Evolutionary conservation across 2,329 filamentous ascomycete genomes (phyloP).

Genomic region (Pseudogymnoascus sp.): DNA sequence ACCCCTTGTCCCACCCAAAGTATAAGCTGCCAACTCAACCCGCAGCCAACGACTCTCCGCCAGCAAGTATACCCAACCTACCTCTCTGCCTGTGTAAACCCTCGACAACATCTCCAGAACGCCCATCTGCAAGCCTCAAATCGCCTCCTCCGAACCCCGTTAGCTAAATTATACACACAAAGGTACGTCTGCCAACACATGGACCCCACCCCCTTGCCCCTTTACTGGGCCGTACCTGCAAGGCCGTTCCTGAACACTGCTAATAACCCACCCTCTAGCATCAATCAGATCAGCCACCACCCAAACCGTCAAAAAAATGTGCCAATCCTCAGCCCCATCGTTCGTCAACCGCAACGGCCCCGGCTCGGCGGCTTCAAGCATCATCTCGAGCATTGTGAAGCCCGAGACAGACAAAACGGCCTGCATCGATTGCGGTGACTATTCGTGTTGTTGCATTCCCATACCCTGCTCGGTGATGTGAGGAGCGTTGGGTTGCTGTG

Average conservation of each 20-base stretch:
- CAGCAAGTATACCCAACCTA: not conserved
- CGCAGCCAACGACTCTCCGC: not conserved
- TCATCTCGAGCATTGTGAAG: slow-evolving; percentile 43
- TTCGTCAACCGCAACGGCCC: slow-evolving; percentile 39
- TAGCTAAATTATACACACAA: not conserved
- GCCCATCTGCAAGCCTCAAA: not conserved
- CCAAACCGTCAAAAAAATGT: slow-evolving; percentile 21
- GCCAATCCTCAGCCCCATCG: slow-evolving; percentile 26
- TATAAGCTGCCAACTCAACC: slow-evolving; percentile 2
- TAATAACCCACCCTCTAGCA: not conserved
- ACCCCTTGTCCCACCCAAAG: not conserved
- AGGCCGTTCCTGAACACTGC: not conserved
- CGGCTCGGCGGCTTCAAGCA: slow-evolving; percentile 40
- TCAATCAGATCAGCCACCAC: not conserved
- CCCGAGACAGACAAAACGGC: slow-evolving; percentile 38
- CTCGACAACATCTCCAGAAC: not conserved
- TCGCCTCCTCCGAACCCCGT: not conserved
- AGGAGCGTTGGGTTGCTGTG: slow-evolving; percentile 13
- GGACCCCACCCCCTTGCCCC: not conserved
- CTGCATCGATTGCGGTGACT: slow-evolving; percentile 43
- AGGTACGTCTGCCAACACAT: not conserved
- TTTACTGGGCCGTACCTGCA: not conserved
- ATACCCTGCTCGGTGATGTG: slow-evolving; percentile 44
- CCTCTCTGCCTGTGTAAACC: not conserved
- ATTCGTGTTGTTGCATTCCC: slow-evolving; percentile 47